A percentile compares a stretch with the other conserved stretches of the same genome.
These are phyloP conservation scores for Beauveria medogensis DNA, from an alignment of 2,329 filamentous ascomycete species.

Conservation along the genomic window DNA sequence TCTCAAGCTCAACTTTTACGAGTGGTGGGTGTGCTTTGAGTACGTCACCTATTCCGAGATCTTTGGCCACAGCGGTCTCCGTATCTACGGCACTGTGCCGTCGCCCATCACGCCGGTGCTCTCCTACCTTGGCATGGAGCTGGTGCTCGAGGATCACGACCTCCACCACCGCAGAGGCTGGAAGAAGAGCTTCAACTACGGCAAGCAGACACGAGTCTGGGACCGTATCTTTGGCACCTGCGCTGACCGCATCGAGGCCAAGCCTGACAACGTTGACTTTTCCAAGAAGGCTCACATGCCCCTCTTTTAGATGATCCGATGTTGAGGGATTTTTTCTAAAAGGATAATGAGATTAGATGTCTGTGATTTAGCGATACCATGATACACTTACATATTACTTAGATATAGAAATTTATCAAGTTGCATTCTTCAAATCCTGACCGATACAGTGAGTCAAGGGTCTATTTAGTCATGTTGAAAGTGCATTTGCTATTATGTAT, in stretches of 20 bases:
- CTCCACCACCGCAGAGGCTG: conserved; percentile 31
- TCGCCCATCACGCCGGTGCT: conserved; percentile 28
- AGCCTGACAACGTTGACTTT: conserved; percentile 5
- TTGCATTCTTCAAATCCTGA: neutral
- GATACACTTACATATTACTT: neutral
- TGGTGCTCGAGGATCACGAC: conserved; percentile 35
- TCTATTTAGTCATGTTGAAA: too few species aligned
- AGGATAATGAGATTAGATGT: neutral
- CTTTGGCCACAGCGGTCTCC: conserved; percentile 31
- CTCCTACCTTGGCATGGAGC: conserved; percentile 23
- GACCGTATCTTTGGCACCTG: conserved; percentile 10
- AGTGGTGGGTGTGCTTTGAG: conserved; percentile 38
- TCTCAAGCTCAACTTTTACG: conserved; percentile 36
- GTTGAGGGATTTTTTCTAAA: neutral
- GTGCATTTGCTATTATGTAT: neutral
- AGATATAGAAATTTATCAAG: neutral
- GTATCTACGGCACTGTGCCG: conserved; percentile 27
- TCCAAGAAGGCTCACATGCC: neutral
- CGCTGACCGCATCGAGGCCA: conserved; percentile 7
- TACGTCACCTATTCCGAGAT: conserved; percentile 34
- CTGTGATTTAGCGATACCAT: neutral
- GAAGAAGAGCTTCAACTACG: conserved; percentile 14
- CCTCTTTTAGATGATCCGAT: neutral
- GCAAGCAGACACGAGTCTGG: conserved; percentile 11
- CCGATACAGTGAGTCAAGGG: too few species aligned